Base-by-base conservation (phyloP, 495 filamentous ascomycete genomes). In the Aspergillus sclerotioniger region DNA sequence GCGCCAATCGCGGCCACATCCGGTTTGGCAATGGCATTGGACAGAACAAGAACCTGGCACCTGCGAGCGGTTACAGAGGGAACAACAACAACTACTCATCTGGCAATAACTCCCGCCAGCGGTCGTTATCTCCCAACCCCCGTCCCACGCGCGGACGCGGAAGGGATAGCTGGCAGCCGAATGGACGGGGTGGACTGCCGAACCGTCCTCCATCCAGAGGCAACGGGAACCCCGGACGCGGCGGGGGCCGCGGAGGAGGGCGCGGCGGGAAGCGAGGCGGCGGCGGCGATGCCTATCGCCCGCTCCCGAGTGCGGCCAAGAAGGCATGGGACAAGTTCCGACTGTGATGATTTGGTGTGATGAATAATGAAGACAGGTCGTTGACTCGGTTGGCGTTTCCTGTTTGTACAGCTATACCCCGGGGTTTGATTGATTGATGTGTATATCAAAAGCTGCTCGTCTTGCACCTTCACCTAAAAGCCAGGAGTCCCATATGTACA, bases 301-400 rank as follows among this genome's bases (percentile, higher is more conserved):
- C 73, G 13, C 62, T 75, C 64, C 72, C 72, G 12, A 73, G 69
- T 59, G 64, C 73, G 13, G 72, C 53, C 10, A 67, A 69, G 51
- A 69, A 72, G 28, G 63, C 61, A 20, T 76, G 73, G 73, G 69
- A 64, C 25, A 63, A 50, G 60, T 67, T 67, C 51, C 62, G 73
- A 57, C 53, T 66, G 29, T 71, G 57, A 66, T 54, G 51, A 57
- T 8, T 46, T 21, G 44, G 12, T 21, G 16, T 31, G 47, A 50
- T 32, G 28, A 28, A 25, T 49, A 49, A 31, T 31, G 25, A 25
- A 25, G 25, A 25, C 25, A 25, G 25, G 25, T 25, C 25, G 25
- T 25, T 25, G 25, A 25, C 25, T 25, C 25, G 25, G 25, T 25
- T 25, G 20, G 25, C 47, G 25, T 50, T 13, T 16, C 28, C 28